Conservation (phyloP, 2,329 filamentous ascomycete species). For the Lecanicillium sp. region DNA sequence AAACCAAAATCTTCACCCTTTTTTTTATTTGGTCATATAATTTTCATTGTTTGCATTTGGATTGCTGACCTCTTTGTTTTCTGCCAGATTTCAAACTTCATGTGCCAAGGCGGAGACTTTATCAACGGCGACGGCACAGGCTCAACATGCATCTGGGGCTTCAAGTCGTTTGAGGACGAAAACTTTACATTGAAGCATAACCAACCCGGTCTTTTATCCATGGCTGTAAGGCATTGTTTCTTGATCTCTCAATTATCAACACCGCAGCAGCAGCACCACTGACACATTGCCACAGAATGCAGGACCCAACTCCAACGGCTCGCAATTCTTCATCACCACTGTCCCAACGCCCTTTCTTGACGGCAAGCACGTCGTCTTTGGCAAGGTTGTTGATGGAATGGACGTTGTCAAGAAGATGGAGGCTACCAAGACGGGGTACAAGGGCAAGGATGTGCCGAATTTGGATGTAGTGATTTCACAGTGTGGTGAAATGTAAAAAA, state of each 20-base stretch:
- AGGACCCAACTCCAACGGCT: slow-evolving; percentile 86
- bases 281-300: slow-evolving; percentile 54
- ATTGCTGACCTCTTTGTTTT: slow-evolving; percentile 7
- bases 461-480: slow-evolving; percentile 76
- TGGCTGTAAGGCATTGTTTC: slow-evolving; percentile 61
- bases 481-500: slow-evolving; percentile 80
- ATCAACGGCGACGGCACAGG: slow-evolving; percentile 89
- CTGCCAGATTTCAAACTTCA: slow-evolving; percentile 80
- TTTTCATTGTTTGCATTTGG: no score
- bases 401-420: slow-evolving; percentile 91
- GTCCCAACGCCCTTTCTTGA: slow-evolving; percentile 81
- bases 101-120: slow-evolving; percentile 97
- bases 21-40: no score
- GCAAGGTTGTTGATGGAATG: slow-evolving; percentile 81
- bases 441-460: slow-evolving; percentile 70
- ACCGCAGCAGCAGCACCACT: slow-evolving; percentile 4
- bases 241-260: background rate
- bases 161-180: slow-evolving; percentile 79
- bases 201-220: slow-evolving; percentile 71
- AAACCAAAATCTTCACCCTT: no score
- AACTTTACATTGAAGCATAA: slow-evolving; percentile 79
- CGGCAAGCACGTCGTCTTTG: slow-evolving; percentile 92
- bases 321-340: slow-evolving; percentile 96
- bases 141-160: slow-evolving; percentile 79
- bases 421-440: slow-evolving; percentile 70